Base-by-base conservation (phyloP, 148 eudicot genomes). In the Diospyros kaki region DNA sequence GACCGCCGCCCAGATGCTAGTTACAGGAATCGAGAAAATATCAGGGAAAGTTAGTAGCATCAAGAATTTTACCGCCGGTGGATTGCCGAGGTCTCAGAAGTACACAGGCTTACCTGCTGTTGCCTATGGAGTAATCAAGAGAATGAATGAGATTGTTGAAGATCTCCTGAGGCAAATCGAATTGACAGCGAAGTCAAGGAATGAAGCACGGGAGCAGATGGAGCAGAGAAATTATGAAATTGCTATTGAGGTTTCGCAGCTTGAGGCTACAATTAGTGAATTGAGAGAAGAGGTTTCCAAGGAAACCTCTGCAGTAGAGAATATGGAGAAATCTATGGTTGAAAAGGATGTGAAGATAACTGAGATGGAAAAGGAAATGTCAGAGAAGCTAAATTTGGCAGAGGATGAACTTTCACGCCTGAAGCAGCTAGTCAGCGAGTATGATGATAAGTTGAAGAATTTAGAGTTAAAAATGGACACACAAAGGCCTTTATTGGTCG, bases 241-340 rank as follows among this genome's bases (percentile, higher is more conserved):
- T 80, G 98, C 98, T 4, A 95, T 95, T 46, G 98, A 95, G 76
- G 94, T 95, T 68, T 95, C 99, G 5, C 86, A 95, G 84, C 91
- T 95, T 5, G 99, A 95, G 83, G 96, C 97, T 0, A 84, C 89
- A 0, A 92, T 95, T 66, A 72, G 91, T 72, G 83, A 87, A 78
- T 77, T 92, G 75, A 90, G 81, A 68, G 97, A 90, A 38, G 94
- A 90, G 76, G 90, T 93, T 53, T 58, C 74, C 2, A 83, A 84
- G 88, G 88, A 87, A 81, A 79, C 75, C 75, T 64, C 78, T 64
- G 78, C 73, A 8, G 72, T 87, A 28, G 97, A 91, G 84, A 75
- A 63, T 28, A 77, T 93, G 78, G 91, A 89, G 82, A 87, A 87
- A 79, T 73, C 73, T 2, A 40, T 85, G 48, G 83, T 73, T 13